Evolutionary conservation across 257 asterid species (phyloP).

Genomic region (Plantago major): DNA sequence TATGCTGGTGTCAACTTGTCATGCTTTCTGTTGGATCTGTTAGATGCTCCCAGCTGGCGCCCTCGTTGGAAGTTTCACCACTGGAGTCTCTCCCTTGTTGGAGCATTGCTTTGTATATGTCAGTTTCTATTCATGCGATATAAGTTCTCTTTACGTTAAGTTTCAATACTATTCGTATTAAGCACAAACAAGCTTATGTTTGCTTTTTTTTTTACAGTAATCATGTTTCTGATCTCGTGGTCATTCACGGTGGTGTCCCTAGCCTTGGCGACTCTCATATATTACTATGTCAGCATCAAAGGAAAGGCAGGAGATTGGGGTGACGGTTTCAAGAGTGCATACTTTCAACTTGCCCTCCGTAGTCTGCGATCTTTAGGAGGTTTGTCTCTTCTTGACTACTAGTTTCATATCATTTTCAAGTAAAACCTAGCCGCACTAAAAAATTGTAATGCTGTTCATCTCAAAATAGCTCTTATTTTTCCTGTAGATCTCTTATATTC

Average conservation of each 20-base stretch:
- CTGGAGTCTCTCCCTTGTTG: slow-evolving; percentile 97
- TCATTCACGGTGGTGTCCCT: slow-evolving; percentile 84
- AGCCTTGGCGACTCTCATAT: slow-evolving; percentile 90
- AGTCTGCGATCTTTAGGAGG: slow-evolving; percentile 99
- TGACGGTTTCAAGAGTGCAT: slow-evolving; percentile 98
- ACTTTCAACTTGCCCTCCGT: slow-evolving; percentile 99
- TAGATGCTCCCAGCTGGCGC: slow-evolving; percentile 99
- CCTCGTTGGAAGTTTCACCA: slow-evolving; percentile 99
- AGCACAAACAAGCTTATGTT: slow-evolving; percentile 9
- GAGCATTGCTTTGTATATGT: slow-evolving; percentile 90
- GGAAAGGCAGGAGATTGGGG: slow-evolving; percentile 99
- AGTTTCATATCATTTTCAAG: slow-evolving; percentile 9
- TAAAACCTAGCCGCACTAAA: neutral
- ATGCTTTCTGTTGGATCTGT: slow-evolving; percentile 93
- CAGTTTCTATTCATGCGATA: slow-evolving; percentile 19
- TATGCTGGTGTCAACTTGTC: slow-evolving; percentile 95
- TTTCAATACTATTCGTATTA: neutral
- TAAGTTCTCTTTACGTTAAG: neutral
- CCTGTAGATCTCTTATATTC: neutral
- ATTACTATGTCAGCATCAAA: slow-evolving; percentile 89
- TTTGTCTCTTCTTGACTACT: slow-evolving; percentile 30
- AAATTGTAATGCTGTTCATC: too few species aligned
- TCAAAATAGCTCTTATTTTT: neutral
- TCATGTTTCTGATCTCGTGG: slow-evolving; percentile 98
- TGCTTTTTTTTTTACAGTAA: slow-evolving; percentile 50